Percentiles rank a stretch among this genome's conserved stretches.
Evolutionary conservation across 371 early-diverging fungal genomes (phyloP).

Genomic region (Mucor ambiguus): DNA sequence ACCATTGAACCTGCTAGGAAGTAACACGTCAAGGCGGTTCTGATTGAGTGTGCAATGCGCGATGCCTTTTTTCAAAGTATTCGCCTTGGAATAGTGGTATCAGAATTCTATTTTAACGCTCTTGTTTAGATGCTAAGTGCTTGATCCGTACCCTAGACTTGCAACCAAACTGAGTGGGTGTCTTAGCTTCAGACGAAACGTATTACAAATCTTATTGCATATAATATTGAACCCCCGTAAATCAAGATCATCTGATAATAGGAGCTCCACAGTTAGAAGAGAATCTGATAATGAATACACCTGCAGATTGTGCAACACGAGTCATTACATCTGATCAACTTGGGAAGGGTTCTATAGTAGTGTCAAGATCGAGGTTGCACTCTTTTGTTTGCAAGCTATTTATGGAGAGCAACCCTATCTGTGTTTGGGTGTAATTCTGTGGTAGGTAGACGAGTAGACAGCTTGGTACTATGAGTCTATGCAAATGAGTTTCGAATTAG

Average conservation of each 20-base stretch:
- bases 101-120: no score
- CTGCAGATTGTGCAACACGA: conserved; percentile 1
- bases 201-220: background rate
- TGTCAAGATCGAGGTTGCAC: background rate
- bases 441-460: background rate
- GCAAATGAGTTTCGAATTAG: conserved; percentile 2
- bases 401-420: background rate
- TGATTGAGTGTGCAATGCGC: no score
- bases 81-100: no score
- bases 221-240: background rate
- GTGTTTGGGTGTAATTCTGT: no score
- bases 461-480: background rate
- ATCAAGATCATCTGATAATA: conserved; percentile 12
- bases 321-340: background rate
- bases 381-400: background rate
- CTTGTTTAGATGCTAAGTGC: no score
- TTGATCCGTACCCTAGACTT: no score
- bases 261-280: background rate
- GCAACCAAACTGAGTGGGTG: no score
- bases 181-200: no score
- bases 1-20: no score
- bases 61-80: no score
- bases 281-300: background rate
- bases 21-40: no score
- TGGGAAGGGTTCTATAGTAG: background rate